A percentile compares a stretch with the other conserved stretches of the same genome.
Evolutionary conservation across 257 asterid genomes (phyloP).

Genomic region (Prunella vulgaris): DNA sequence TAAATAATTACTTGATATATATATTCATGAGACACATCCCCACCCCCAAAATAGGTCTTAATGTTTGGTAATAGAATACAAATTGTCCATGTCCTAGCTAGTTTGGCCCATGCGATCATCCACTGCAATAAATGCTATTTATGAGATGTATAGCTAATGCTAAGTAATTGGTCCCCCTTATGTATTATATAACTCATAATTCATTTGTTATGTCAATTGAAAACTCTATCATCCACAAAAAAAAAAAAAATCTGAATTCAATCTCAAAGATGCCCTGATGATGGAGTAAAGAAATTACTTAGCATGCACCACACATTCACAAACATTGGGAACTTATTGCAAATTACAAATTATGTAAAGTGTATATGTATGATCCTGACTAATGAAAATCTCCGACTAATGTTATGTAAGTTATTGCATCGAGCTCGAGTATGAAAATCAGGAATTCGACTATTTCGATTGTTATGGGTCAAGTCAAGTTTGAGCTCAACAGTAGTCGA

Average conservation of each 20-base stretch:
- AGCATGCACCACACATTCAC: background rate
- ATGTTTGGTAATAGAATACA: slow-evolving; percentile 10
- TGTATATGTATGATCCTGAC: too few relatives aligned
- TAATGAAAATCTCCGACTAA: too few relatives aligned
- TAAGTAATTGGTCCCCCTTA: slow-evolving; percentile 16
- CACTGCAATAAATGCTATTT: slow-evolving; percentile 23
- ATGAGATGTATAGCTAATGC: slow-evolving; percentile 2
- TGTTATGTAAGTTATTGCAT: too few relatives aligned
- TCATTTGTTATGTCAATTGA: background rate
- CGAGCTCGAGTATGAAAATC: too few relatives aligned
- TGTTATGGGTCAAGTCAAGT: too few relatives aligned
- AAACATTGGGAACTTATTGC: too few relatives aligned
- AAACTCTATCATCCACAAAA: background rate
- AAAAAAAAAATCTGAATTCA: background rate
- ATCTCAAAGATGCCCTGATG: background rate
- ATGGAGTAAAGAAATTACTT: background rate
- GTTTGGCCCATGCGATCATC: slow-evolving; percentile 4
- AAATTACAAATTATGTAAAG: too few relatives aligned
- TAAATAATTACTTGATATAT: background rate
- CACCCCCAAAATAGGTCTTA: background rate
- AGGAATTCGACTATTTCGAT: too few relatives aligned
- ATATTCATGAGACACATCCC: slow-evolving; percentile 6
- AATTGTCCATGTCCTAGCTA: slow-evolving; percentile 6
- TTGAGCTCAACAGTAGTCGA: too few relatives aligned
- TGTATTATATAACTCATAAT: background rate